Evolutionary conservation across 768 basidiomycete species (phyloP), one percentile per base, ranked within the genome.

Genomic region (Rhizopogon salebrosus): DNA sequence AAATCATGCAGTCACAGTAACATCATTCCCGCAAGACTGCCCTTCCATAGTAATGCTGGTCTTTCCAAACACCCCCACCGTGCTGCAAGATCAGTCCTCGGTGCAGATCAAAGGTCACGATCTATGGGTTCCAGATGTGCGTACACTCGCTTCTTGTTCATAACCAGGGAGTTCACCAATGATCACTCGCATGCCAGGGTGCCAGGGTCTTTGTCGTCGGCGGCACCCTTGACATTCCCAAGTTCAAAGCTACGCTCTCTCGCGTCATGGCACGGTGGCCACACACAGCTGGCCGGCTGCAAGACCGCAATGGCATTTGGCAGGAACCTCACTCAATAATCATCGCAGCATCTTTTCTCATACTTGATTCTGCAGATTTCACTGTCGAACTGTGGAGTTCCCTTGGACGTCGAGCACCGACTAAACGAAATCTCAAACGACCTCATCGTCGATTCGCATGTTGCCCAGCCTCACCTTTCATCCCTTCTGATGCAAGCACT

Each of bases 231-330:
- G 50, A 60, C 26, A 5, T 60, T 9, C 14, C 42, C n/a, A 57
- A 4, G 41, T 61, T 64, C 46, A 48, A 62, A 23, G 55, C 54
- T 13, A 58, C 62, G 11, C 58, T 64, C 22, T 64, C 62, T 9
- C 40, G 37, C 34, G 49, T 34, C 8, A 42, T 64, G 5, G 63
- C 62, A 49, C 3, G 55, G 16, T 64, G 60, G 31, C 63, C 63
- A 23, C 63, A 64, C 18, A 56, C 52, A 23, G 58, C 63, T 1
- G 63, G 63, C 6, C 63, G 53, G 27, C 61, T 64, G 43, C 54
- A 56, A 26, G 52, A 49, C 13, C 42, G 6, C 20, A 49, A 46
- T n/a, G 52, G 50, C 9, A 35, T 18, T 27, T 64, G 60, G 61
- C 57, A 26, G 51, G 63, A 65, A 26, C 10, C 63, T 60, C 31